Base-by-base conservation (phyloP, 116 monocot genomes). In the Phalaenopsis hybrid region DNA sequence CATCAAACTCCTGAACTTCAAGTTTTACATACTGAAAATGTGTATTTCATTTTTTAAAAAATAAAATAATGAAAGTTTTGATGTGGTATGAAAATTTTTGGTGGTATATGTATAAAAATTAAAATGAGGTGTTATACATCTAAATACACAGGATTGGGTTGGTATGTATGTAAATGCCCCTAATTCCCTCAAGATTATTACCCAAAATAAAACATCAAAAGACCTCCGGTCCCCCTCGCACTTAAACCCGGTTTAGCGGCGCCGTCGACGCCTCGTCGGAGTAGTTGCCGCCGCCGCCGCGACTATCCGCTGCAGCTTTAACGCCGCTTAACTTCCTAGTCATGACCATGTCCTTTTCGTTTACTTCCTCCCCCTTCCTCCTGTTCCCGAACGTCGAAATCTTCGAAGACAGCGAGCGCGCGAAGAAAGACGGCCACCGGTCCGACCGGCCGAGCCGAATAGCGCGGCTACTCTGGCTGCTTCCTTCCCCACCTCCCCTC, bases 371-470 rank as follows among this genome's bases (percentile, higher is more conserved):
- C 6, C 79, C 76, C 81, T 79, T 81, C 84, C 84, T 77, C 57
- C 10, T 8, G 44, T 16, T 20, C 21, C 85, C 83, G 55, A 87
- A 87, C 31, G 83, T 43, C 41, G 90, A 70, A 16, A 87, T 17
- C 80, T 58, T 90, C 34, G 63, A 76, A 49, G 90, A 90, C 6
- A 90, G 37, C 44, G 85, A 84, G 55, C 90, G 67, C 49, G 59
- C 13, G 55, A 90, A 79, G 68, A 85, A 84, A 44, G 82, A 82
- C 12, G 84, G 84, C 89, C 89, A 89, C 81, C 83, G 80, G 7
- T 75, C 89, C 67, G 89, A 87, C 74, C 77, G 16, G 4, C 89
- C 83, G 17, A 88, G 84, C 61, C 77, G 80, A 46, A 83, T 74
- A 6, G 80, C 81, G 67, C 83, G 65, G 43, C 79, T 45, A 4